Base-by-base conservation (phyloP, 805 yeast genomes). In the Priceomyces carsonii region DNA sequence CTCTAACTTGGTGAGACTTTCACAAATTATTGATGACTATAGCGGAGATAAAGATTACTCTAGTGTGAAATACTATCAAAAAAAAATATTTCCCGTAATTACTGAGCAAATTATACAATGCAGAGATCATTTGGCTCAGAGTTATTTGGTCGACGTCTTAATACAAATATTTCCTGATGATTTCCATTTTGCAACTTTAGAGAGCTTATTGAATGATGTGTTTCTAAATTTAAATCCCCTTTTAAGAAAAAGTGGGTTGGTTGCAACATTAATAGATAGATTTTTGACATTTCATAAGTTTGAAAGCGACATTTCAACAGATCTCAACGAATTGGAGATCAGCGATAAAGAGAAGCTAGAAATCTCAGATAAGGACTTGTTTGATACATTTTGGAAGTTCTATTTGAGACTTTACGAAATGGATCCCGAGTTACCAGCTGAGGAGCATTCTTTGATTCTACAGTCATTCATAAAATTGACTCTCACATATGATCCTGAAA, bases 91-190 rank as follows among this genome's bases (percentile, higher is more conserved):
- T 40, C 97, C 97, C 1, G 73, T 79, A 0, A 70, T 91, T 9
- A 70, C 91, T 22, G 96, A 90, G 49, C 99, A 93, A 59, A 82
- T 91, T 23, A 79, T 90, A 8, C 96, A 90, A 56, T 93, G 98
- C 56, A 76, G 85, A 40, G 99, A 93, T 55, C 81, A 80, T 18
- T 72, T 93, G 40, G 97, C 98, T 3, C 99, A 93, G 62, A 90
- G 84, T 53, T 93, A 93, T 55, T 63, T 93, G 38, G 69, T 90
- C 32, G 99, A 93, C 53, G 96, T 93, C 8, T 72, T 93, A 35
- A 83, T 90, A 36, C 97, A 91, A 56, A 95, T 90, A 1, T 93
- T 93, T 65, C 97, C 98, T 1, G 96, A 87, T 51, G 87, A 85
- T 44, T 91, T 84, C 57, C 98, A 93, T 51, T 63, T 89, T 40